These are phyloP conservation scores for Annulohypoxylon nitens DNA, from an alignment of 495 filamentous ascomycete genomes.

Conservation along the genomic window DNA sequence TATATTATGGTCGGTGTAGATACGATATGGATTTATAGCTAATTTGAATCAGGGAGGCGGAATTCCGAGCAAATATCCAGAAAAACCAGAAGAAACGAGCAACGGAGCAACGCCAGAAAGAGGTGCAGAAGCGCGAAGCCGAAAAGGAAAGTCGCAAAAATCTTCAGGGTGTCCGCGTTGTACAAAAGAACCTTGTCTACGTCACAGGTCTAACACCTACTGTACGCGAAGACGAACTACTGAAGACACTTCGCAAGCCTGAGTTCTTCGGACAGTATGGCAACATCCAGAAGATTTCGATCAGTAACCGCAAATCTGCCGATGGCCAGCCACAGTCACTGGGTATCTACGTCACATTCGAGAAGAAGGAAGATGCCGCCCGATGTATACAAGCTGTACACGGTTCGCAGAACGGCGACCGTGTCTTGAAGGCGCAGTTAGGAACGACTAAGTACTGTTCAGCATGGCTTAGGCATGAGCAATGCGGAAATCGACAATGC, in stretches of 20 bases:
- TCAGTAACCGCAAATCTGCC: conserved; percentile 89
- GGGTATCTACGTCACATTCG: conserved; percentile 97
- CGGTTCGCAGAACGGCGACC: conserved; percentile 89
- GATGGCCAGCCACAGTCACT: conserved; percentile 80
- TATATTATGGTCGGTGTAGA: conserved; percentile 27
- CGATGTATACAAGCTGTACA: conserved; percentile 92
- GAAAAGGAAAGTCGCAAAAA: conserved; percentile 96
- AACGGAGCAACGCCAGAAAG: conserved; percentile 86
- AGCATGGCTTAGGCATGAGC: conserved; percentile 92
- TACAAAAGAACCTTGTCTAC: conserved; percentile 99
- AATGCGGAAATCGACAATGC: conserved; percentile 92
- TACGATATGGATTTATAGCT: conserved; percentile 34
- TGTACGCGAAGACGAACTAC: conserved; percentile 89
- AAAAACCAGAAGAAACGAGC: conserved; percentile 93
- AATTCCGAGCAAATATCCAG: conserved; percentile 86
- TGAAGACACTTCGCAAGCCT: conserved; percentile 85
- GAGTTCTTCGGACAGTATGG: conserved; percentile 99
- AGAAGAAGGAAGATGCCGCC: conserved; percentile 85
- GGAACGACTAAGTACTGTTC: conserved; percentile 99
- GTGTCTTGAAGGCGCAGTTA: conserved; percentile 89
- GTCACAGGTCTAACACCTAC: conserved; percentile 93
- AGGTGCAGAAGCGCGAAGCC: conserved; percentile 94
- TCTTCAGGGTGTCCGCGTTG: conserved; percentile 91
- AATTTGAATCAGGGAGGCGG: conserved; percentile 60
- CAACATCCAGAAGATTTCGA: conserved; percentile 98